Conservation (phyloP, 2,329 filamentous ascomycete species). For the Colletotrichum plurivorum region DNA sequence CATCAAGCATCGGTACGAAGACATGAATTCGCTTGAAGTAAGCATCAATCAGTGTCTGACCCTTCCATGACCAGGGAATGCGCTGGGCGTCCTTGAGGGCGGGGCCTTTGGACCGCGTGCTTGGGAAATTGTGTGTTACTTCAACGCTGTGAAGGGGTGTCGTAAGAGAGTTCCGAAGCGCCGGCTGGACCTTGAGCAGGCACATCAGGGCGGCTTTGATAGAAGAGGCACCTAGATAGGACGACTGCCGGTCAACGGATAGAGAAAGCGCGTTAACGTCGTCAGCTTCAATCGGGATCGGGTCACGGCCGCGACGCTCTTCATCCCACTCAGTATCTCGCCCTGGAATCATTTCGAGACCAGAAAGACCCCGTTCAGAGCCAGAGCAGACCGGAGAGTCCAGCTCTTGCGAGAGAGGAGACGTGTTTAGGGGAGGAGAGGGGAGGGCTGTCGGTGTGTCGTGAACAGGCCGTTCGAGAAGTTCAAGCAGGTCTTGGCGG, state of each 20-base stretch:
- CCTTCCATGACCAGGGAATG: conserved; percentile 73
- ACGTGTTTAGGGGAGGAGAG: conserved; percentile 67
- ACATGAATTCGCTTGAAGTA: conserved; percentile 82
- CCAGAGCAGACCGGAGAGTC: conserved; percentile 65
- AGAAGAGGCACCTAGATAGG: conserved; percentile 81
- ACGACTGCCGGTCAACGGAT: conserved; percentile 69
- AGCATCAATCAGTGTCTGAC: conserved; percentile 79
- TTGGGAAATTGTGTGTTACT: conserved; percentile 61
- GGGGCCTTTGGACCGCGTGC: conserved; percentile 58
- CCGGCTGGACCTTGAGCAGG: conserved; percentile 71
- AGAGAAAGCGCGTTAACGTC: conserved; percentile 71
- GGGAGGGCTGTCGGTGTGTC: conserved; percentile 60
- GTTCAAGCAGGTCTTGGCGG: conserved; percentile 71
- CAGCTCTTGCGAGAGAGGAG: conserved; percentile 62
- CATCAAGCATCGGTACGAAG: conserved; percentile 81
- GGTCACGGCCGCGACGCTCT: conserved; percentile 66
- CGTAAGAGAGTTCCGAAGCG: conserved; percentile 60
- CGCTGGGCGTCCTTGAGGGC: conserved; percentile 63
- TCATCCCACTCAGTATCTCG: conserved; percentile 79
- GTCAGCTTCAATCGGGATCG: conserved; percentile 75
- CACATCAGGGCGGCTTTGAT: conserved; percentile 82
- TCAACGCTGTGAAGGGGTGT: conserved; percentile 63
- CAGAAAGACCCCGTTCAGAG: conserved; percentile 62
- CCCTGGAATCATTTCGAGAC: conserved; percentile 78
- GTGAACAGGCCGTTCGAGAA: conserved; percentile 64